Percentiles rank a stretch among this genome's conserved stretches.
Evolutionary conservation across 2,329 filamentous ascomycete genomes (phyloP).

Genomic region (Colletotrichum brevisporum): DNA sequence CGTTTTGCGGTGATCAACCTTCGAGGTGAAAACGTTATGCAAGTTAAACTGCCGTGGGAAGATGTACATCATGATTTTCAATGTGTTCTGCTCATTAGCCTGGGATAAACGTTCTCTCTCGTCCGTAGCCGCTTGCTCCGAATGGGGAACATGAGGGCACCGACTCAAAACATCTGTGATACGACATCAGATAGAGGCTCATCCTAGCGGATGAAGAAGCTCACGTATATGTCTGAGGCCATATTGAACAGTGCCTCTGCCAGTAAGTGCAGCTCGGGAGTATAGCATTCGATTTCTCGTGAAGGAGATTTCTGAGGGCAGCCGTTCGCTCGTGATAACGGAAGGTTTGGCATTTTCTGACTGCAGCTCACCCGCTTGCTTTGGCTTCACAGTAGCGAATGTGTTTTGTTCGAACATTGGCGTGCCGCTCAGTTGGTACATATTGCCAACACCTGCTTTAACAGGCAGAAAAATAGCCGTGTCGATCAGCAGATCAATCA

Average conservation of each 20-base stretch:
- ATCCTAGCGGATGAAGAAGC: constrained; percentile 48
- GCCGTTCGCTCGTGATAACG: constrained; percentile 33
- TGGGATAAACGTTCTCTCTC: background rate
- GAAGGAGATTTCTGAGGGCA: constrained; percentile 76
- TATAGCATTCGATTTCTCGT: constrained; percentile 90
- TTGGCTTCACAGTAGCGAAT: background rate
- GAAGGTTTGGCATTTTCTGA: constrained; percentile 12
- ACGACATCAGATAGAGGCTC: background rate
- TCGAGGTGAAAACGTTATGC: constrained; percentile 91
- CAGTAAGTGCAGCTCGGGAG: constrained; percentile 79
- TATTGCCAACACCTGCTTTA: constrained; percentile 72
- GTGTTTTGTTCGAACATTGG: constrained; percentile 62
- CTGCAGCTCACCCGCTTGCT: background rate
- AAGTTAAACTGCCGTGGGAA: constrained; percentile 92
- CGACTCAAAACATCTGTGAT: constrained; percentile 85
- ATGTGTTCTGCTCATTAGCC: constrained; percentile 65
- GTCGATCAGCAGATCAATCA: constrained; percentile 83
- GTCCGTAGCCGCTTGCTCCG: background rate
- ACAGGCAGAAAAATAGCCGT: constrained; percentile 82
- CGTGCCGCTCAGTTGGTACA: constrained; percentile 80
- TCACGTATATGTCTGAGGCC: constrained; percentile 87
- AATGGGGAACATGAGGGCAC: constrained; percentile 55
- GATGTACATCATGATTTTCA: constrained; percentile 89
- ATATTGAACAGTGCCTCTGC: constrained; percentile 76
- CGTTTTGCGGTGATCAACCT: constrained; percentile 75